Conservation (phyloP, 225 moss, liverwort and hornwort species). For the Straminergon stramineum region DNA sequence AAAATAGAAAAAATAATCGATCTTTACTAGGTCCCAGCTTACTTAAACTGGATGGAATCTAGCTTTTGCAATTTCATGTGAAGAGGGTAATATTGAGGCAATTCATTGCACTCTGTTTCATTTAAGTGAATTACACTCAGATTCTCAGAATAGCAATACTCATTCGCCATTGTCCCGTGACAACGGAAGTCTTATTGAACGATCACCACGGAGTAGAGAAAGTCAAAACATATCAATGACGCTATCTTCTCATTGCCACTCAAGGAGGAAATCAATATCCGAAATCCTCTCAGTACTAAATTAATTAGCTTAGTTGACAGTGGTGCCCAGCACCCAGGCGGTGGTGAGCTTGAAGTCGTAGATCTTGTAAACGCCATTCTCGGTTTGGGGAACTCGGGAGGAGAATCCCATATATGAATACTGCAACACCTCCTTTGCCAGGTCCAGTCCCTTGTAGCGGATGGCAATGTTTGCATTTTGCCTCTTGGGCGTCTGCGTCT, state of each 20-base stretch:
- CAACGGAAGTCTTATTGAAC: neutral
- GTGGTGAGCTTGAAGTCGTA: constrained; percentile 15
- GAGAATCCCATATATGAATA: constrained; percentile 13
- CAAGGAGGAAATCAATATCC: neutral
- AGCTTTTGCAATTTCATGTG: neutral
- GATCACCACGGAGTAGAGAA: neutral
- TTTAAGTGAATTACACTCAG: neutral
- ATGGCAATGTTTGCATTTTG: neutral
- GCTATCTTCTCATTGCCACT: neutral
- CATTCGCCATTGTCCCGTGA: neutral
- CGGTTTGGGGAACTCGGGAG: neutral
- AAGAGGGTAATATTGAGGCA: no score
- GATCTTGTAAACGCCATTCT: constrained; percentile 2
- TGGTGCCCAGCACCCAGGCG: neutral
- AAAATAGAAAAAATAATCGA: no score
- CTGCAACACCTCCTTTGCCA: constrained; percentile 7
- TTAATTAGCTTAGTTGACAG: neutral
- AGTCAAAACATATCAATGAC: neutral
- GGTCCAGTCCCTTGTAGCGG: neutral
- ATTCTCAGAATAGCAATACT: neutral
- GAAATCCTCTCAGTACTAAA: neutral
- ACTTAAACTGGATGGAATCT: neutral
- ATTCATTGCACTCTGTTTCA: neutral
- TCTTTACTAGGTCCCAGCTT: no score
- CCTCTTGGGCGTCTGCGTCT: constrained; percentile 15